phyloP scores from a whole-genome alignment of 768 basidiomycete species.

The Fibroporia radiculosa region DNA sequence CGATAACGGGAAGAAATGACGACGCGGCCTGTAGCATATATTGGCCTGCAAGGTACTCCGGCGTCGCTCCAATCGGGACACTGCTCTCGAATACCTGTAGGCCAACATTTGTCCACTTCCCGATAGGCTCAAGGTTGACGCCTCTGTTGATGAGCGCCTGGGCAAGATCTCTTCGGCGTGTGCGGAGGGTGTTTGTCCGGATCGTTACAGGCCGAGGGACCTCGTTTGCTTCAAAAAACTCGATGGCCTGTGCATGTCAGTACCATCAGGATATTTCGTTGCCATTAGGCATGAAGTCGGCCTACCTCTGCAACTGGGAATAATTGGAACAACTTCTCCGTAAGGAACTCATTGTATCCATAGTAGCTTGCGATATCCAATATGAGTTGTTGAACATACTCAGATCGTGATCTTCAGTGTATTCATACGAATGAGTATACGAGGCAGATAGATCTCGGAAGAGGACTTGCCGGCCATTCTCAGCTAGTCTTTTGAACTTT shows the following conservation, averaged over 20 bases:
- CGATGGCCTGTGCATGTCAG: conserved; percentile 61
- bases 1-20: conserved; percentile 98
- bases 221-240: conserved; percentile 98
- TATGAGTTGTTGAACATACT: conserved; percentile 83
- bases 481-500: conserved; percentile 63
- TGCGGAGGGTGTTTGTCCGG: conserved; percentile 92
- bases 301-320: conserved; percentile 88
- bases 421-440: neutral
- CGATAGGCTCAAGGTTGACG: conserved; percentile 95
- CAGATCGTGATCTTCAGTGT: conserved; percentile 68
- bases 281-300: neutral
- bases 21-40: conserved; percentile 99
- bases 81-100: conserved; percentile 97
- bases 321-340: conserved; percentile 89
- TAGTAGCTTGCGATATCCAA: conserved; percentile 93
- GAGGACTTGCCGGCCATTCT: conserved; percentile 53
- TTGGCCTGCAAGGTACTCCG: conserved; percentile 97
- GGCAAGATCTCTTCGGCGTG: conserved; percentile 88
- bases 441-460: neutral
- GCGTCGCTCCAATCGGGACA: conserved; percentile 96
- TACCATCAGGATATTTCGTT: neutral
- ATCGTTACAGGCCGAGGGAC: conserved; percentile 94
- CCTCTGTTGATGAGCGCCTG: conserved; percentile 92
- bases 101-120: conserved; percentile 99
- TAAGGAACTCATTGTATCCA: conserved; percentile 93